Evolutionary conservation across 352 stramenopile genomes (phyloP).

Genomic region (Phytophthora tubulina): DNA sequence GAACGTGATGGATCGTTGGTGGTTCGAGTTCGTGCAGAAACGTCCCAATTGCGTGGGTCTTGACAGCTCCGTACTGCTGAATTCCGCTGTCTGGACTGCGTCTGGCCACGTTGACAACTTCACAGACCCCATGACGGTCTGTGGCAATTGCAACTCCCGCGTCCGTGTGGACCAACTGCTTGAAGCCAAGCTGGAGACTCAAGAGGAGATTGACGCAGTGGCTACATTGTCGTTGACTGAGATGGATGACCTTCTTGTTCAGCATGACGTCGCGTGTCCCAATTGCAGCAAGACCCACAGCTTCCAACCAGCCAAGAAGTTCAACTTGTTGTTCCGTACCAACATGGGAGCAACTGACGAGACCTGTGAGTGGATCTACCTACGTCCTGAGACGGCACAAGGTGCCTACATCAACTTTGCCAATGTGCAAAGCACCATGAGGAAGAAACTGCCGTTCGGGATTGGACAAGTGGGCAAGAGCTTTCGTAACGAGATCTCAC

Average conservation of each 20-base stretch:
- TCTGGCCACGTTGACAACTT: slow-evolving; percentile 98
- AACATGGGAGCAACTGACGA: slow-evolving; percentile 94
- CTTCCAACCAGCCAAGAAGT: slow-evolving; percentile 91
- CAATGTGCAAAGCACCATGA: slow-evolving; percentile 93
- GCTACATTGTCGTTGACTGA: slow-evolving; percentile 60
- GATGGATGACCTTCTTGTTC: slow-evolving; percentile 65
- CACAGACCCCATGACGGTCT: slow-evolving; percentile 98
- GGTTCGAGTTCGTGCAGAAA: slow-evolving; percentile 95
- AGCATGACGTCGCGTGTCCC: slow-evolving; percentile 66
- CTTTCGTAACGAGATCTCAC: slow-evolving; percentile 99
- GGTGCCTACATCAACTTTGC: slow-evolving; percentile 99
- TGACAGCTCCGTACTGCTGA: slow-evolving; percentile 97
- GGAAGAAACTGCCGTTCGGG: slow-evolving; percentile 95
- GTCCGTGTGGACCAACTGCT: slow-evolving; percentile 83
- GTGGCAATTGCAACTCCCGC: slow-evolving; percentile 92
- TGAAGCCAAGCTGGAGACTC: slow-evolving; percentile 53
- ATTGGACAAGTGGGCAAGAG: slow-evolving; percentile 98
- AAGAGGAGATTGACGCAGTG: slow-evolving; percentile 60
- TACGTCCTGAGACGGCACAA: slow-evolving; percentile 98
- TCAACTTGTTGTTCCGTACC: slow-evolving; percentile 99
- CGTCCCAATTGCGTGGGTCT: slow-evolving; percentile 95
- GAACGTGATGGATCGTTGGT: slow-evolving; percentile 98
- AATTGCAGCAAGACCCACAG: slow-evolving; percentile 55
- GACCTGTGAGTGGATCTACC: slow-evolving; percentile 92
- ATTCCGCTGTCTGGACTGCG: slow-evolving; percentile 94